These are phyloP conservation scores for Pestalotiopsis sp. DNA, from an alignment of 2,329 filamentous ascomycete genomes.

Conservation along the genomic window DNA sequence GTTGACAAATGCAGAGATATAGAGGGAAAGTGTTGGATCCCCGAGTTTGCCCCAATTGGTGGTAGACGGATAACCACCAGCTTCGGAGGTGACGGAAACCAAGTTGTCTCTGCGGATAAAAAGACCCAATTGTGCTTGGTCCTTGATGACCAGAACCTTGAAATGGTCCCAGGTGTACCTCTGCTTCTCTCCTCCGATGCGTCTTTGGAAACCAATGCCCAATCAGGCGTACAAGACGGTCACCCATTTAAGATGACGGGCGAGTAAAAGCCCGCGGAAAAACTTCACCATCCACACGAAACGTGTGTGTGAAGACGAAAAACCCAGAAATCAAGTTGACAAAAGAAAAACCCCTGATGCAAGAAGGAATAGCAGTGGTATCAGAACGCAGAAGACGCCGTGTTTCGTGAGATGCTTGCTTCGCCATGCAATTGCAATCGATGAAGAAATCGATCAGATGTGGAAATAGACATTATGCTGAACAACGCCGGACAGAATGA, in stretches of 20 bases:
- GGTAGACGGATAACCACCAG: neutral
- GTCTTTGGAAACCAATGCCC: neutral
- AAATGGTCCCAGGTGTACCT: neutral
- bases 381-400: slow-evolving; percentile 37
- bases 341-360: slow-evolving; percentile 32
- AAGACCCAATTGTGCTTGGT: neutral
- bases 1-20: neutral
- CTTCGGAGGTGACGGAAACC: neutral
- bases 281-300: neutral
- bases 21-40: neutral
- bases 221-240: neutral
- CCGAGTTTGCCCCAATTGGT: neutral
- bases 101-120: neutral
- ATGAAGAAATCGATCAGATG: slow-evolving; percentile 29
- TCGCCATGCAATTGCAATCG: slow-evolving; percentile 36
- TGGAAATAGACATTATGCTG: slow-evolving; percentile 36
- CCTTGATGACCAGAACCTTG: neutral
- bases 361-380: slow-evolving; percentile 36
- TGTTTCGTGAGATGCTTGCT: slow-evolving; percentile 38
- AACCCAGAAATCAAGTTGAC: slow-evolving; percentile 1
- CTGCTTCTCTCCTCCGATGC: neutral
- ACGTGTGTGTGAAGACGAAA: neutral
- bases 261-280: neutral
- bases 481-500: slow-evolving; percentile 31
- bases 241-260: neutral